These are phyloP conservation scores for Globisporangium spinosum DNA, from an alignment of 352 stramenopile genomes.

Conservation along the genomic window DNA sequence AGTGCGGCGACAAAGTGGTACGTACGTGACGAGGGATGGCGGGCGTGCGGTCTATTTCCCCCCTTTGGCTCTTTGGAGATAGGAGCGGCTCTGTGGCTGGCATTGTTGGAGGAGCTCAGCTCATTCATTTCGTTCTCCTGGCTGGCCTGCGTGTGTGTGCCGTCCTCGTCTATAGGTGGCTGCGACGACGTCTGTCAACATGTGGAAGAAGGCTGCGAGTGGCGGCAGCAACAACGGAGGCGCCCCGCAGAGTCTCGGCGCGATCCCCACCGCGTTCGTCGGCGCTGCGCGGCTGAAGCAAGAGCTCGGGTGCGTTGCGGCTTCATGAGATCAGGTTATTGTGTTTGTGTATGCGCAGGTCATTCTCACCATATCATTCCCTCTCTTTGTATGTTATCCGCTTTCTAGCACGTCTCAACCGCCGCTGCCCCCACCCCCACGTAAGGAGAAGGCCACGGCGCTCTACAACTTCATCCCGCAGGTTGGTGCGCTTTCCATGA, in stretches of 20 bases:
- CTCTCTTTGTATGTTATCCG: not conserved
- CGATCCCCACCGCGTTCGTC: slow-evolving; percentile 66
- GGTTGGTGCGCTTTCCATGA: slow-evolving; percentile 12
- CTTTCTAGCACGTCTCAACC: slow-evolving; percentile 5
- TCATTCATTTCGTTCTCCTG: slow-evolving; percentile 4
- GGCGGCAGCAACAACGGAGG: slow-evolving; percentile 24
- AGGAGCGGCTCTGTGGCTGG: not conserved
- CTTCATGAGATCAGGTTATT: not conserved
- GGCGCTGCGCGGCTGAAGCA: slow-evolving; percentile 45
- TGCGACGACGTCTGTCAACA: slow-evolving; percentile 32
- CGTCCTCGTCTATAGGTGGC: slow-evolving; percentile 25
- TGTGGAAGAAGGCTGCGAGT: slow-evolving; percentile 53
- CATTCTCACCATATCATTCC: not conserved
- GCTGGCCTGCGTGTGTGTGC: not conserved
- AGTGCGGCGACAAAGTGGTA: slow-evolving; percentile 66
- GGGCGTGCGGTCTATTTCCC: not conserved
- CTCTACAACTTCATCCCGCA: slow-evolving; percentile 79
- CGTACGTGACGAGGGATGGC: slow-evolving; percentile 6
- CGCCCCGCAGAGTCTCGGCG: slow-evolving; percentile 36
- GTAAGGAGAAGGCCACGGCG: slow-evolving; percentile 65
- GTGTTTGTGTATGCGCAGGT: not conserved
- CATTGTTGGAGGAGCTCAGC: not conserved
- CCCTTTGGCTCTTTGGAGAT: not conserved
- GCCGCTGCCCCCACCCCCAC: slow-evolving; percentile 20
- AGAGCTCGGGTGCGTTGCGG: slow-evolving; percentile 39